phyloP scores from a whole-genome alignment of 2,329 filamentous ascomycete genomes.

The Hypoxylon sp. region DNA sequence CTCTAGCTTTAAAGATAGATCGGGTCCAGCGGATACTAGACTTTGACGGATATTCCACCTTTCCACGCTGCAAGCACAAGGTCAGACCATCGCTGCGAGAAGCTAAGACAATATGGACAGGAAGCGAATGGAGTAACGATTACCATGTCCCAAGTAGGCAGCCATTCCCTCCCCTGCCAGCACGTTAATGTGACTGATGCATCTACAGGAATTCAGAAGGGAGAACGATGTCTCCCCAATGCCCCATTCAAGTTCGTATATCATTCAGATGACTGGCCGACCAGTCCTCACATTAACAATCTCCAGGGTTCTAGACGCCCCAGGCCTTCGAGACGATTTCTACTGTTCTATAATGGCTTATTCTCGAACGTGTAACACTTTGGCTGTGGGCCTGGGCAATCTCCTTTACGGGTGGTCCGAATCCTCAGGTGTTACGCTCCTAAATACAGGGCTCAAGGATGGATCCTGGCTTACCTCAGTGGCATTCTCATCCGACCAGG shows the following conservation, averaged over 20 bases:
- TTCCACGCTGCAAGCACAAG: constrained; percentile 51
- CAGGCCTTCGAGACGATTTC: constrained; percentile 91
- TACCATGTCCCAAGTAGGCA: constrained; percentile 44
- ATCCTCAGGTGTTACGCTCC: constrained; percentile 72
- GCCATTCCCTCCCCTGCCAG: background rate
- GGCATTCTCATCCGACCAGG: constrained; percentile 87
- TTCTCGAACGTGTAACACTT: constrained; percentile 78
- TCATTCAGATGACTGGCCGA: background rate
- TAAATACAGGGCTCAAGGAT: constrained; percentile 63
- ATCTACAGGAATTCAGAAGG: constrained; percentile 41
- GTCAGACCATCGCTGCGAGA: constrained; percentile 45
- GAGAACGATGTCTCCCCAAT: constrained; percentile 70
- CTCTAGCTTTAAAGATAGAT: constrained; percentile 85
- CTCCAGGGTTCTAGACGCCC: constrained; percentile 86
- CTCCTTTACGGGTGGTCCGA: constrained; percentile 94
- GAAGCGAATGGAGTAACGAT: constrained; percentile 58
- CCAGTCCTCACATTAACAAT: constrained; percentile 52
- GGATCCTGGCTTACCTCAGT: constrained; percentile 81
- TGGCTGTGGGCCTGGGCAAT: constrained; percentile 87
- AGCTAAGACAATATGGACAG: constrained; percentile 61
- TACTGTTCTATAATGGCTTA: constrained; percentile 95
- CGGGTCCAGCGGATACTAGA: constrained; percentile 76
- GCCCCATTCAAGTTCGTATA: constrained; percentile 81
- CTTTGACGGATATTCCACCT: constrained; percentile 59
- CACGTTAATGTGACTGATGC: constrained; percentile 27